Conservation (phyloP, 1,284 basidiomycete genomes). For the Tausonia pullulans region DNA sequence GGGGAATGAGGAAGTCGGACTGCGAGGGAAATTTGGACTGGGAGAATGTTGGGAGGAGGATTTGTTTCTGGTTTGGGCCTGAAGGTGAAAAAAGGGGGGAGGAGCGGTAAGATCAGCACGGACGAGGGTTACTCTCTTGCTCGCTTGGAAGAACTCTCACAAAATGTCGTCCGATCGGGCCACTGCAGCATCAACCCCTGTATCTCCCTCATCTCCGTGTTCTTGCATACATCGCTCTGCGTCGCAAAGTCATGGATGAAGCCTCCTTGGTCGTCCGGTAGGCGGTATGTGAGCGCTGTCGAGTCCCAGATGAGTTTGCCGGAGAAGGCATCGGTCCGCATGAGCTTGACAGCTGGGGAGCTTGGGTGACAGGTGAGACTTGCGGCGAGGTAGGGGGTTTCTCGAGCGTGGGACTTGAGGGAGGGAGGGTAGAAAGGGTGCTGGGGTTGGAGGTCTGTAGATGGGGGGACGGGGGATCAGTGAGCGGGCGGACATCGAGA, state of each 20-base stretch:
- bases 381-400: background rate
- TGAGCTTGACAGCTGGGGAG: background rate
- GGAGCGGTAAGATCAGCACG: too few species aligned
- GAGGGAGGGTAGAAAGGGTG: too few species aligned
- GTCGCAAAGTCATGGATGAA: background rate
- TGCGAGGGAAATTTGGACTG: background rate
- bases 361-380: background rate
- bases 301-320: background rate
- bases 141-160: too few species aligned
- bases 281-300: background rate
- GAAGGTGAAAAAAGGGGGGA: background rate
- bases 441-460: too few species aligned
- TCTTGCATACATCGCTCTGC: background rate
- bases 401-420: background rate
- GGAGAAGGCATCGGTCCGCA: background rate
- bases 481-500: too few species aligned
- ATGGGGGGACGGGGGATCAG: too few species aligned
- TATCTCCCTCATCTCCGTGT: background rate
- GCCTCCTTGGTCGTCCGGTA: background rate
- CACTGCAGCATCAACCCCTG: background rate
- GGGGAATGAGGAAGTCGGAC: constrained; percentile 16
- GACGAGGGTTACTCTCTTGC: too few species aligned
- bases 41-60: background rate
- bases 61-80: background rate
- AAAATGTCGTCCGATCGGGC: background rate